phyloP scores from a whole-genome alignment of 441 rosid genomes.

The Erysimum cheiri region DNA sequence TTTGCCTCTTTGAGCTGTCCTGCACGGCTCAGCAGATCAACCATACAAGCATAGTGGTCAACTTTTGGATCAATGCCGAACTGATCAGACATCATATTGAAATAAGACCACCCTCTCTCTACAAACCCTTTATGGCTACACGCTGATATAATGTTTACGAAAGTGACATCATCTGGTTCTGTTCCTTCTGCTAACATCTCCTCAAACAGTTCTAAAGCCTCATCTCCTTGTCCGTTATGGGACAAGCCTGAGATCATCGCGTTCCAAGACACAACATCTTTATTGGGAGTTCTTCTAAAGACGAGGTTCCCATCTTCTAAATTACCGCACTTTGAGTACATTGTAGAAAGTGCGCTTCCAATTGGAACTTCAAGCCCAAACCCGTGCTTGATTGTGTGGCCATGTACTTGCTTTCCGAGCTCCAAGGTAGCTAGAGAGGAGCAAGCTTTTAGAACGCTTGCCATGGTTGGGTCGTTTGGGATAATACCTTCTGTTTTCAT shows the following conservation, averaged over 20 bases:
- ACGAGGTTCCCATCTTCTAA: slow-evolving; percentile 69
- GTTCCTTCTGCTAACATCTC: slow-evolving; percentile 68
- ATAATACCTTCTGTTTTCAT: slow-evolving; percentile 64
- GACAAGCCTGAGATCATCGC: slow-evolving; percentile 90
- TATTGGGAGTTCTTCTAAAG: slow-evolving; percentile 66
- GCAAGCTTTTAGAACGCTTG: slow-evolving; percentile 79
- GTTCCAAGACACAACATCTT: slow-evolving; percentile 80
- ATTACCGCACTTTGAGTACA: slow-evolving; percentile 88
- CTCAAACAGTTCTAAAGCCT: slow-evolving; percentile 76
- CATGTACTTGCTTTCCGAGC: slow-evolving; percentile 86
- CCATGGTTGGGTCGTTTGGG: slow-evolving; percentile 86
- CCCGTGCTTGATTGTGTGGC: slow-evolving; percentile 65
- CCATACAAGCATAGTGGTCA: slow-evolving; percentile 90
- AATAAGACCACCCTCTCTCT: slow-evolving; percentile 66
- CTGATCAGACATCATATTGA: slow-evolving; percentile 63
- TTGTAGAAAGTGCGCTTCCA: slow-evolving; percentile 80
- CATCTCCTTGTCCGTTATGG: slow-evolving; percentile 73
- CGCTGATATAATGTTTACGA: slow-evolving; percentile 82
- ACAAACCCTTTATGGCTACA: slow-evolving; percentile 92
- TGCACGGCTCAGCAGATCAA: slow-evolving; percentile 82
- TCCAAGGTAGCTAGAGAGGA: slow-evolving; percentile 79
- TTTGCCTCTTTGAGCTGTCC: slow-evolving; percentile 79
- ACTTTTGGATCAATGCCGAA: slow-evolving; percentile 64
- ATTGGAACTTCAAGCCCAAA: slow-evolving; percentile 60
- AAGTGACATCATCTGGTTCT: slow-evolving; percentile 73